Evolutionary conservation across 768 basidiomycete species (phyloP).

Genomic region (Phaeotremella skinneri): DNA sequence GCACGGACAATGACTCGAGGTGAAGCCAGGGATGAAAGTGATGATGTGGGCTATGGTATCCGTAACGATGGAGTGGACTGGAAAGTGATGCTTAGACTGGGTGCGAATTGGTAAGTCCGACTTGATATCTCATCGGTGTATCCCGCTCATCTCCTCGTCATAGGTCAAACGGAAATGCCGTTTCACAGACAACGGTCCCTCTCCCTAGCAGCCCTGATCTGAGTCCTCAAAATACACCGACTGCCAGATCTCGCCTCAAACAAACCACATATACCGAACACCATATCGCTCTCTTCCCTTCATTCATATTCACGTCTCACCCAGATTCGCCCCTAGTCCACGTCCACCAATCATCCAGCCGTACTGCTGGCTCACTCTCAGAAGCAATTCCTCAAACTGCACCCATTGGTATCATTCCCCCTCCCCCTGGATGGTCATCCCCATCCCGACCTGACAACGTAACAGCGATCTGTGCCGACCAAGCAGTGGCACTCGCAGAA

Average conservation of each 20-base stretch:
- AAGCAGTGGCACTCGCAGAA: slow-evolving; percentile 27
- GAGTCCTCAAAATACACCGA: background rate
- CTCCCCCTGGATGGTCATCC: slow-evolving; percentile 51
- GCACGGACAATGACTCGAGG: background rate
- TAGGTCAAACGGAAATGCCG: slow-evolving; percentile 49
- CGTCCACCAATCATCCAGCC: slow-evolving; percentile 32
- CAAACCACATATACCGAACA: slow-evolving; percentile 26
- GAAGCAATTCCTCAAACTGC: slow-evolving; percentile 1
- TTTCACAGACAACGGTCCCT: slow-evolving; percentile 35
- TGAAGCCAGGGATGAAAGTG: background rate
- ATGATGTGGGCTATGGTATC: slow-evolving; percentile 37
- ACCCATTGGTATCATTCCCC: slow-evolving; percentile 48
- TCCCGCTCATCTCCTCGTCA: background rate
- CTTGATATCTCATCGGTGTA: background rate
- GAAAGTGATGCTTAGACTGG: slow-evolving; percentile 48
- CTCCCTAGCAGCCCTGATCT: slow-evolving; percentile 20
- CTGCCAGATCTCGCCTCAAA: background rate
- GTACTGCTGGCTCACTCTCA: background rate
- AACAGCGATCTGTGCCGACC: slow-evolving; percentile 46
- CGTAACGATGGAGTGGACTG: slow-evolving; percentile 49
- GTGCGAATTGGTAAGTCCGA: slow-evolving; percentile 44
- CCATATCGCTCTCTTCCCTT: slow-evolving; percentile 45
- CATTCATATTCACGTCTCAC: slow-evolving; percentile 48
- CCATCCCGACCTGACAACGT: slow-evolving; percentile 46
- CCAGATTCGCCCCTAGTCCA: slow-evolving; percentile 47